Evolutionary conservation across 1,139 yeast species (phyloP), one percentile per base, ranked within the genome.

Genomic region (Hemisphaericaspora xylofermentans): DNA sequence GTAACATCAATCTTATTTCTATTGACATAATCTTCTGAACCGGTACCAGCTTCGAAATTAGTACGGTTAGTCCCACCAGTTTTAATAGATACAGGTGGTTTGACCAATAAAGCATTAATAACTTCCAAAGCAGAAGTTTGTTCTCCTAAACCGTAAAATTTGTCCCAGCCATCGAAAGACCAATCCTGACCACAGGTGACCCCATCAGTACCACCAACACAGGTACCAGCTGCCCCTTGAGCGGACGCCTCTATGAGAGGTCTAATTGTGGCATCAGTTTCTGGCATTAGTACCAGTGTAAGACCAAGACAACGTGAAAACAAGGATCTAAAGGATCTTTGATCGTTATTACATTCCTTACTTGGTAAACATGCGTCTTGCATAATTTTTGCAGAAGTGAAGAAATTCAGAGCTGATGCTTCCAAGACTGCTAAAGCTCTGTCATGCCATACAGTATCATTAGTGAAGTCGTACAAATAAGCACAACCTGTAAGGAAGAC

Each of bases 181-280:
- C 94, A 86, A 53, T 76, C 68, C 48, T 77, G 66, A 19, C 93
- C 93, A 63, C 94, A 86, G 0, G 93, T 84, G 47, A 79, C 81
- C n/a, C 84, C 84, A 57, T 84, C 91, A 1, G 64, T 47, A 47
- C 93, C 93, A 41, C 94, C 94, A 15, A 74, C 61, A 57, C 94
- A 87, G 1, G 91, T 74, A 47, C 66, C 65, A 0, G 91, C 88
- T 6, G 91, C 93, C 1, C 78, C 93, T 24, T 51, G 53, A 1
- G 93, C 88, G 30, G 82, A 71, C 6, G 70, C 60, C 16, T 63
- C 62, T 25, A 87, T 50, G 49, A 76, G 66, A 1, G 66, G 62
- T 56, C 61, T 56, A 39, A 85, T 74, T 5, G 55, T 56, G 15
- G 63, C 70, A 26, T 58, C 57, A 22, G 80, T 63, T 14, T 64